Base-by-base conservation (phyloP, 2,329 filamentous ascomycete genomes). In the Ceratocystis diversiconidia region DNA sequence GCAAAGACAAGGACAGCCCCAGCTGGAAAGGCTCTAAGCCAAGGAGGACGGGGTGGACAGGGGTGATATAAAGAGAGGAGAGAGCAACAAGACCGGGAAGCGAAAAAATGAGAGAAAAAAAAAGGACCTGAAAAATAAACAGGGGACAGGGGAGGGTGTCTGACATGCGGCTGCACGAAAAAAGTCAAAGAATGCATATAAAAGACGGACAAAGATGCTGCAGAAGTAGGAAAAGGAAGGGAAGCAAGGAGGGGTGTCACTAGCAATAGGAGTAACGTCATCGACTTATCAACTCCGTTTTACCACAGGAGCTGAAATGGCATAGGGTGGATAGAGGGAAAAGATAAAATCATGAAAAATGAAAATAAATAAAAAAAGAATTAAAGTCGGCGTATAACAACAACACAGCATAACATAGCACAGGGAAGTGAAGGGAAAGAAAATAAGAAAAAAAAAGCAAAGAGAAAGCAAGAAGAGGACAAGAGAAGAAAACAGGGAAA, bases 261-360 rank as follows among this genome's bases (percentile, higher is more conserved):
- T 59, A 59, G 17, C 12, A 59, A n/a, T 6, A 3, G n/a, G 52
- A 25, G 52, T 59, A 59, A 59, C 52, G 52, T 59, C 52, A 59
- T 59, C 52, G 52, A 59, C 52, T n/a, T 36, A 59, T 59, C 52
- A 8, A 59, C 52, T 32, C 52, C 52, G 52, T 59, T 32, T 59
- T 59, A 59, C 52, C 52, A 59, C 52, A 59, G 52, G 25, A 59
- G 52, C 52, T 59, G 52, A 59, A 59, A 59, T 59, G 52, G 52
- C 52, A 59, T 36, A 59, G 52, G 48, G 15, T n/a, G 32, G n/a
- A 28, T 32, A 17, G 52, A 59, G 28, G 32, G 52, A 59, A 59
- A 30, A 7, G 52, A 59, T 59, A 59, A 59, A 59, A 59, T 59
- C 15, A 59, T 5, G 52, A 12, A 59, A 59, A 59, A 59, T n/a